Percentiles rank a stretch among this genome's conserved stretches.
These are phyloP conservation scores for Betula pendula DNA, from an alignment of 306 rosid genomes.

Conservation along the genomic window DNA sequence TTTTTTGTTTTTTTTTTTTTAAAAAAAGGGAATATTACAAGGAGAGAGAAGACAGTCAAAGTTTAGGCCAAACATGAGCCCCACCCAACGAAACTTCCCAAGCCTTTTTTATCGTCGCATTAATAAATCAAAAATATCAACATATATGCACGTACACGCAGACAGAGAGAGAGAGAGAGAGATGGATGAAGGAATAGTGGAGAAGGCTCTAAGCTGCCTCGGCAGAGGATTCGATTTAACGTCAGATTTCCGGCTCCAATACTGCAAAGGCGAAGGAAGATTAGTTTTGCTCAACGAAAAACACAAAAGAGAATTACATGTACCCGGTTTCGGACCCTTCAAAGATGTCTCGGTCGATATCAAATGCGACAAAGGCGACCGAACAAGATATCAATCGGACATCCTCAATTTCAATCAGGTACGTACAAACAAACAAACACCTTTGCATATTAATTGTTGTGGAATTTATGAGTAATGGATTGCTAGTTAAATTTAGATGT, in stretches of 20 bases:
- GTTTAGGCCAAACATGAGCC: too few relatives aligned
- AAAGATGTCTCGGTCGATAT: constrained; percentile 60
- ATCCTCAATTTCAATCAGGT: constrained; percentile 69
- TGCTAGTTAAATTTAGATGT: constrained; percentile 55
- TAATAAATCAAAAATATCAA: too few relatives aligned
- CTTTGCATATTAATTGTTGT: not conserved
- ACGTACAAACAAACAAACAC: not conserved
- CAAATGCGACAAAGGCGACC: constrained; percentile 88
- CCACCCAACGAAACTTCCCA: not conserved
- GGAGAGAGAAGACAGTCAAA: not conserved
- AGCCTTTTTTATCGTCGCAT: too few relatives aligned
- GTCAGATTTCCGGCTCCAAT: constrained; percentile 79
- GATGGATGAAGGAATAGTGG: constrained; percentile 43
- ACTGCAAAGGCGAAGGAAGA: constrained; percentile 68
- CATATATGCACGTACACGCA: too few relatives aligned
- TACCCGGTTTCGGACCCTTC: constrained; percentile 60
- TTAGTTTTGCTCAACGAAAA: constrained; percentile 56
- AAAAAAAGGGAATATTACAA: too few relatives aligned
- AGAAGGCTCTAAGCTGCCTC: constrained; percentile 56
- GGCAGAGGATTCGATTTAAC: constrained; percentile 94
- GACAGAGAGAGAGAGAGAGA: constrained; percentile 12
- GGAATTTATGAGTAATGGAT: not conserved
- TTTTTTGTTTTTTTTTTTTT: too few relatives aligned
- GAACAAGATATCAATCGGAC: constrained; percentile 69
- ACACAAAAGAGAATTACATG: constrained; percentile 32